Percentiles rank a stretch among this genome's conserved stretches.
Conservation (phyloP, 1,284 basidiomycete species). For the Cutaneotrichosporon sp. region DNA sequence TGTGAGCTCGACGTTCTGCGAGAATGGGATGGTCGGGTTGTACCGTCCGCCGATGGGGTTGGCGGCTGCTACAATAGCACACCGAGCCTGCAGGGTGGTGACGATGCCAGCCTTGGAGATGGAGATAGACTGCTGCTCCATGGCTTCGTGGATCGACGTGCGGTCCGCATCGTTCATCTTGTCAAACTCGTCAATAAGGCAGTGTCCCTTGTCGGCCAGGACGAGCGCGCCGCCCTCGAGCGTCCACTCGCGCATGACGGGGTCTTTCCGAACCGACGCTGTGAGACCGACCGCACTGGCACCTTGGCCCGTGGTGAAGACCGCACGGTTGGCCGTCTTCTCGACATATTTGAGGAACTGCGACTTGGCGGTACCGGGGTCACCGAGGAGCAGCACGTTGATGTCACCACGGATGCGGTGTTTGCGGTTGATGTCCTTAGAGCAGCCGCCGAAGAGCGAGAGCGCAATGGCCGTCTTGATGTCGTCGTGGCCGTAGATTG, state of each 20-base stretch:
- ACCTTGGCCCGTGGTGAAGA: constrained; percentile 98
- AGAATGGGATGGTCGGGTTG: constrained; percentile 96
- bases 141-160: constrained; percentile 98
- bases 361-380: constrained; percentile 97
- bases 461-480: constrained; percentile 97
- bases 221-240: constrained; percentile 96
- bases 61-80: constrained; percentile 94
- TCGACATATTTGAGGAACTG: constrained; percentile 99
- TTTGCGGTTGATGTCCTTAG: constrained; percentile 95
- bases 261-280: constrained; percentile 95
- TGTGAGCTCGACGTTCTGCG: constrained; percentile 97
- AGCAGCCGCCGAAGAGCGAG: constrained; percentile 86
- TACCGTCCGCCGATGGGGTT: constrained; percentile 95
- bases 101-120: constrained; percentile 99
- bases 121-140: constrained; percentile 99
- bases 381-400: constrained; percentile 90
- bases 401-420: constrained; percentile 96
- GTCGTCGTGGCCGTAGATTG: constrained; percentile 97
- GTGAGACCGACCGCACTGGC: constrained; percentile 97
- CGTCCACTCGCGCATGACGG: constrained; percentile 96
- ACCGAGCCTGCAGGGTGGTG: constrained; percentile 91
- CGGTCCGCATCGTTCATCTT: constrained; percentile 99
- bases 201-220: constrained; percentile 96
- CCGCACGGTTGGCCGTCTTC: constrained; percentile 94
- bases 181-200: constrained; percentile 98